Conservation (phyloP, 2,329 filamentous ascomycete genomes). For the Myriosclerotinia curreyana region DNA sequence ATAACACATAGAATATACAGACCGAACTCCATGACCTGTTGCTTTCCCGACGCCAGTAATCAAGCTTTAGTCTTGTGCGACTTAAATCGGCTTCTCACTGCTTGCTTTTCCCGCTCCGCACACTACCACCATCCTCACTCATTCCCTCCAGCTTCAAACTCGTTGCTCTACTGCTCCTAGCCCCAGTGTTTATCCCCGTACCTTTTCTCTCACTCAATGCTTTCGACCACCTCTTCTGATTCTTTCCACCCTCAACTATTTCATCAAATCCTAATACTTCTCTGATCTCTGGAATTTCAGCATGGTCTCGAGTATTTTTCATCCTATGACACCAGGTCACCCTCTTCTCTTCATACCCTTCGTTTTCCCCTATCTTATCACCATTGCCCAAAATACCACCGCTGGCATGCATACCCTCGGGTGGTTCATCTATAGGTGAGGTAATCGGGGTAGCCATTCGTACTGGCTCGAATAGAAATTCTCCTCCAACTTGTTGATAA, state of each 20-base stretch:
- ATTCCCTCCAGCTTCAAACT: conserved; percentile 17
- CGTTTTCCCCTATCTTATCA: conserved; percentile 20
- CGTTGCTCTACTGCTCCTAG: conserved; percentile 9
- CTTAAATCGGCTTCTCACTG: not conserved
- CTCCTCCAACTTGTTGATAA: conserved; percentile 50
- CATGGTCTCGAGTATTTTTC: conserved; percentile 74
- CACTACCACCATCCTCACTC: conserved; percentile 20
- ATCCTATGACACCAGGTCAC: conserved; percentile 82
- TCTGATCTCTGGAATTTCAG: conserved; percentile 65
- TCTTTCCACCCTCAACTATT: conserved; percentile 41
- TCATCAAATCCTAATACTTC: conserved; percentile 58
- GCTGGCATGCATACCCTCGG: conserved; percentile 19
- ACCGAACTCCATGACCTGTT: conserved; percentile 11
- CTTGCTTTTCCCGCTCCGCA: not conserved
- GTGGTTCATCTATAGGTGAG: conserved; percentile 16
- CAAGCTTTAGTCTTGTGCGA: not conserved
- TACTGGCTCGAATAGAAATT: conserved; percentile 40
- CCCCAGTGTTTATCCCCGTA: conserved; percentile 45
- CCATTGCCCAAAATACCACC: conserved; percentile 24
- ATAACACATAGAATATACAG: conserved; percentile 1
- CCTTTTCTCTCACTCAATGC: conserved; percentile 52
- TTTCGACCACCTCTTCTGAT: conserved; percentile 47
- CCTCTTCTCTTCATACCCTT: conserved; percentile 50
- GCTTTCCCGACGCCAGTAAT: not conserved
- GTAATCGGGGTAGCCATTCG: conserved; percentile 28